Percentiles rank a stretch among this genome's conserved stretches.
Conservation (phyloP, 805 yeast genomes). For the Kluyveromyces starmeri region DNA sequence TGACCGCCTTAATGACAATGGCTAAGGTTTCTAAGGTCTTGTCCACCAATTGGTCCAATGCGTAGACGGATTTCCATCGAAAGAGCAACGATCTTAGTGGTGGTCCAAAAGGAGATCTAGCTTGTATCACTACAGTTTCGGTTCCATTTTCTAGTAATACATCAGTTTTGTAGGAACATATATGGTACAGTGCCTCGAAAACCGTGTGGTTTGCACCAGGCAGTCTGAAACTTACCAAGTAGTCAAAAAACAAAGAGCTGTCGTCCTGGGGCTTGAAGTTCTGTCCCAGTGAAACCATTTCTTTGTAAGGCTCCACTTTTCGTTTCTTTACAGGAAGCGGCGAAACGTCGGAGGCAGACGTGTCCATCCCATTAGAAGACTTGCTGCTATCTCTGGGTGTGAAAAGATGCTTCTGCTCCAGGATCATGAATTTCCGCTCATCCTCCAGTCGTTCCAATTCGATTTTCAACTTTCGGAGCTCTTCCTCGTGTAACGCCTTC, state of each 20-base stretch:
- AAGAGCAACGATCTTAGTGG: background rate
- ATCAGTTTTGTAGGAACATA: conserved; percentile 11
- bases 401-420: conserved; percentile 34
- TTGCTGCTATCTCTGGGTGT: conserved; percentile 4
- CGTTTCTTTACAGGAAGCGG: conserved; percentile 9
- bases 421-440: conserved; percentile 45
- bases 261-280: conserved; percentile 21
- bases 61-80: conserved; percentile 2
- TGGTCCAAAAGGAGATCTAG: conserved; percentile 1
- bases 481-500: conserved; percentile 19
- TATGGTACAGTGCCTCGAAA: conserved; percentile 19
- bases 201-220: conserved; percentile 21
- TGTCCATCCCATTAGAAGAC: conserved; percentile 1
- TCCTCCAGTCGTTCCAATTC: conserved; percentile 39
- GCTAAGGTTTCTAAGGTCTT: conserved; percentile 20
- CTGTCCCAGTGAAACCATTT: conserved; percentile 3
- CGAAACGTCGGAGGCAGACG: conserved; percentile 1
- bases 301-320: conserved; percentile 7
- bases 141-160: background rate
- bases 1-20: conserved; percentile 22
- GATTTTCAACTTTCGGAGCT: conserved; percentile 33
- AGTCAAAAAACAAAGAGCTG: conserved; percentile 17
- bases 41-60: conserved; percentile 22
- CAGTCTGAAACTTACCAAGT: conserved; percentile 17
- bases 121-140: background rate